Evolutionary conservation across 2,329 filamentous ascomycete genomes (phyloP).

Genomic region (Acrocalymma vagum): DNA sequence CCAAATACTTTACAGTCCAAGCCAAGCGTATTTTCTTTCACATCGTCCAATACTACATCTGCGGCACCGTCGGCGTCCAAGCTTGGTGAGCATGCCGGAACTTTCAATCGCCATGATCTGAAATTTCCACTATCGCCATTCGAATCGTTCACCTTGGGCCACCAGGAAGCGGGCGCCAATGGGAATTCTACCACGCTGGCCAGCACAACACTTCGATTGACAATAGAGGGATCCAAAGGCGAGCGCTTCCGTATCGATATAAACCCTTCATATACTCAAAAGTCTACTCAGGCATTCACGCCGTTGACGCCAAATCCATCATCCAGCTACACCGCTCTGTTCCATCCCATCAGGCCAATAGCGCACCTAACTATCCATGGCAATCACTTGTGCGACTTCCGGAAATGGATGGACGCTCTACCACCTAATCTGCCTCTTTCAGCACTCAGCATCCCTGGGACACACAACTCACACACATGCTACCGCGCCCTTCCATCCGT

Average conservation of each 20-base stretch:
- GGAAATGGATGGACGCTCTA: constrained; percentile 86
- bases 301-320: constrained; percentile 50
- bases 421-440: constrained; percentile 77
- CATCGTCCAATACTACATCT: constrained; percentile 28
- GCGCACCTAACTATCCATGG: constrained; percentile 40
- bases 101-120: constrained; percentile 69
- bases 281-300: constrained; percentile 46
- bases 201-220: constrained; percentile 74
- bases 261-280: constrained; percentile 63
- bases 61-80: constrained; percentile 48
- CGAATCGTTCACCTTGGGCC: constrained; percentile 67
- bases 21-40: constrained; percentile 42
- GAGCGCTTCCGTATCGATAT: constrained; percentile 76
- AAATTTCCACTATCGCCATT: constrained; percentile 74
- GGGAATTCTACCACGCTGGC: constrained; percentile 21
- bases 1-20: constrained; percentile 52
- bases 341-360: constrained; percentile 54
- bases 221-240: constrained; percentile 68
- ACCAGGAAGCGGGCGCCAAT: constrained; percentile 48
- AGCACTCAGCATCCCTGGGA: constrained; percentile 88
- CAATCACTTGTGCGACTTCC: constrained; percentile 57
- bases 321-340: constrained; percentile 53
- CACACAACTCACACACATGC: constrained; percentile 91
- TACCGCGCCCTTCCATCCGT: constrained; percentile 89
- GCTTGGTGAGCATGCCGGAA: constrained; percentile 64